Base-by-base conservation (phyloP, 768 basidiomycete genomes). In the Leccinum arenicola region DNA sequence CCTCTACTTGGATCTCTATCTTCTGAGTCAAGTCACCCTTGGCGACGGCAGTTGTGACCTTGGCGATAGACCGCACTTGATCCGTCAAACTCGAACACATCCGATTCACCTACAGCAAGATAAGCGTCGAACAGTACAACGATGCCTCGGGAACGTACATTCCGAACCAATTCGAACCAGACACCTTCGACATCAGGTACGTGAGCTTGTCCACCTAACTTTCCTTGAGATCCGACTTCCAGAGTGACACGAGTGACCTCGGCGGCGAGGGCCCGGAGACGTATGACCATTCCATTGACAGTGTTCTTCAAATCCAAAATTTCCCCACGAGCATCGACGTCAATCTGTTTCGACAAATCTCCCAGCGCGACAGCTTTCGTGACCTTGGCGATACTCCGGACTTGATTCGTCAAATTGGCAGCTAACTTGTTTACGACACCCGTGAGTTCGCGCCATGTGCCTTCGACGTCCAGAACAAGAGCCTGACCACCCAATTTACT, bases 141-240 rank as follows among this genome's bases (percentile, higher is more conserved):
- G 35, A 56, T 36, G 45, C 50, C 35, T 38, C 43, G 7, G 3
- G 4, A 47, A 61, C 83, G 61, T 65, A 88, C 89, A 67, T 90
- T 90, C 52, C 84, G 77, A 58, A 91, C 91, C 73, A 91, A 76
- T 69, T 93, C 87, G 61, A 86, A 83, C 90, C 90, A 91, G n/a
- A 91, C 87, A n/a, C 93, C 93, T 69, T 94, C 89, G 23, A 94
- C 92, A 62, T 93, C 91, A 25, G 90, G 88, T 10, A 96, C 93
- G 55, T 86, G 79, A 1, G 92, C 93, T 72, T 94, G 90, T 49
- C 92, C 92, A 59, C 93, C 93, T 57, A 95, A 77, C 76, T 91
- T 91, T 15, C 93, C 93, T 76, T 94, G 88, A 61, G 85, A 88
- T 65, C 91, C 92, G 70, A 94, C 91, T 76, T 93, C 91, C 51